Base-by-base conservation (phyloP, 768 basidiomycete species). In the Phylloporus scabripes region DNA sequence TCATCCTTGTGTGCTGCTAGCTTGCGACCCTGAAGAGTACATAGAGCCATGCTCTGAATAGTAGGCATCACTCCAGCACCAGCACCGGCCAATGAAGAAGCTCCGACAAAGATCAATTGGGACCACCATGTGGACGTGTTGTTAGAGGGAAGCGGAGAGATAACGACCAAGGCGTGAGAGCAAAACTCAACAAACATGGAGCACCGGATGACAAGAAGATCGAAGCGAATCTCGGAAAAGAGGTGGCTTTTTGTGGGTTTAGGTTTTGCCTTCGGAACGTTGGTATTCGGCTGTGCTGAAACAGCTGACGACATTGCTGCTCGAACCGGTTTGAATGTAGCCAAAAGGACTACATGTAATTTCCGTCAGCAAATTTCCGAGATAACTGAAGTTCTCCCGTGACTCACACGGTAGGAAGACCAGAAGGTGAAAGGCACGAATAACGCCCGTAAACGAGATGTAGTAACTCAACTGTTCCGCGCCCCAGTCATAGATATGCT, bases 401-500 rank as follows among this genome's bases (percentile, higher is more conserved):
- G 21, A 70, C 82, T 61, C 65, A 86, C 86, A 71, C 5, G 87
- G 87, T 37, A 89, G 72, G 57, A 89, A 57, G 24, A 88, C 52
- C 6, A 91, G 73, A 1, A 88, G 71, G 58, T 87, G 76, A 46
- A 81, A 60, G 1, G 85, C 86, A 24, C 87, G 78, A 8, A 77
- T 64, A 26, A 75, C 74, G 64, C 85, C 87, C 49, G 85, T 70
- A 18, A 79, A 74, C 0, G 85, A 83, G 69, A 89, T 84, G 57
- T 87, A 89, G 60, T 84, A 82, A 40, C 86, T 83, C 53, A 89
- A 60, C 77, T 85, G 72, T 32, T 78, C 77, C 10, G 85, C 75
- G 12, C 73, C 75, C 87, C 87, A 89, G 10, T 70, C 62, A 57
- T 83, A 89, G 9, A 83, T 70, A 59, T 88, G 83, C 55, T 81